A percentile compares a stretch with the other conserved stretches of the same genome.
Conservation (phyloP, 352 stramenopile genomes). For the Phytophthora boehmeriae region DNA sequence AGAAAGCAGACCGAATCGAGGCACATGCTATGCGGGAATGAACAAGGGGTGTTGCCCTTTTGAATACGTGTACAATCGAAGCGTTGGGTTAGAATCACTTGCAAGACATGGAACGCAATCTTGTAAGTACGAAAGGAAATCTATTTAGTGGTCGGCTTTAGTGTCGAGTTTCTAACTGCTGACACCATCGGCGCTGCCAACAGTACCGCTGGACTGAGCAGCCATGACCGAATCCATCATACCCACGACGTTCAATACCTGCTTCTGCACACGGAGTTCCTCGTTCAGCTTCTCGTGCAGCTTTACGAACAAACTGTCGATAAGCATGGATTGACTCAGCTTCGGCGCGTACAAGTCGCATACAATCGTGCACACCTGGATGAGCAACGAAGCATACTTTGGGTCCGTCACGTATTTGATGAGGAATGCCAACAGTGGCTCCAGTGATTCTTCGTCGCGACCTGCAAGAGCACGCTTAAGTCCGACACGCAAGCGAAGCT, state of each 20-base stretch:
- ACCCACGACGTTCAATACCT: slow-evolving; percentile 85
- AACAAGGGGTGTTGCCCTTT: slow-evolving; percentile 21
- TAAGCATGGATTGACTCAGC: slow-evolving; percentile 89
- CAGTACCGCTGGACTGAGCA: slow-evolving; percentile 72
- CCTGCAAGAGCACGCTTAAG: slow-evolving; percentile 90
- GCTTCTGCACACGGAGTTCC: slow-evolving; percentile 86
- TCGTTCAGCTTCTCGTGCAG: slow-evolving; percentile 86
- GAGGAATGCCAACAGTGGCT: slow-evolving; percentile 95
- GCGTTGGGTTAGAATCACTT: slow-evolving; percentile 9
- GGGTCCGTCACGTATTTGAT: slow-evolving; percentile 96
- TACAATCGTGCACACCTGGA: slow-evolving; percentile 93
- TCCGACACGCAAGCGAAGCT: slow-evolving; percentile 92
- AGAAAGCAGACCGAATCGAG: slow-evolving; percentile 23
- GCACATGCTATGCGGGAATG: slow-evolving; percentile 14
- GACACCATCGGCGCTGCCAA: slow-evolving; percentile 28
- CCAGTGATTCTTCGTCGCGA: slow-evolving; percentile 94
- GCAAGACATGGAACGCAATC: neutral
- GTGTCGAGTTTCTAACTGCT: slow-evolving; percentile 44
- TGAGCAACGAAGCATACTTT: slow-evolving; percentile 92
- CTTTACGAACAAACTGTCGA: slow-evolving; percentile 96
- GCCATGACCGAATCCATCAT: slow-evolving; percentile 92
- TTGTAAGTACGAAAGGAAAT: slow-evolving; percentile 19
- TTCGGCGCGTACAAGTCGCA: slow-evolving; percentile 94
- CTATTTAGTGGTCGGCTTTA: slow-evolving; percentile 26
- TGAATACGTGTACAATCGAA: slow-evolving; percentile 19